Evolutionary conservation across 2,329 filamentous ascomycete genomes (phyloP), one percentile per base, ranked within the genome.

Genomic region (Nemania sp.): DNA sequence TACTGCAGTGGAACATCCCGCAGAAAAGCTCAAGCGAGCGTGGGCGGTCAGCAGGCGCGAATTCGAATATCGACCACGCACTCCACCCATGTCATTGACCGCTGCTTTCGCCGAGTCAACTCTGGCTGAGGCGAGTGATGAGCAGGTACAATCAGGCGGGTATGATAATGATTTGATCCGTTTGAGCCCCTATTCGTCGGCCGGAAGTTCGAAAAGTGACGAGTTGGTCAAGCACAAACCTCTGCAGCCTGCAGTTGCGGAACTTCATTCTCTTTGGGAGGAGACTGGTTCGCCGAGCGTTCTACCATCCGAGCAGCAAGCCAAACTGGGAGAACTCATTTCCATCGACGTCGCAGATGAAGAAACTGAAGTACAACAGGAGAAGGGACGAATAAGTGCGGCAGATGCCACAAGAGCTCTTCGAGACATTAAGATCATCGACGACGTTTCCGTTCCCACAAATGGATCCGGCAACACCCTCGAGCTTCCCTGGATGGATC

Each of bases 401-500:
- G 50, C 25, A 17, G 43, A 64, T 47, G 25, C 20, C 15, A 37
- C 25, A 3, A 32, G 37, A 29, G 58, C 54, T 17, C 52, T 67
- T 17, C 48, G 43, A 37, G 57, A 62, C 13, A 5, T 65, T 5
- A 43, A 60, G n/a, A 25, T 39, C 3, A 48, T 66, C 10, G 54
- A 64, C 11, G 29, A 21, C 13, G 54, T 59, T 15, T 45, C 52
- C 25, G 9, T 40, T 32, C 53, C 46, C 17, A 35, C 34, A 10
- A 20, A 54, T 13, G 34, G 63, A n/a, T 64, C 66, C 10, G 34
- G 48, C 10, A 45, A 57, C 11, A 58, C 63, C 12, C 57, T 63
- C 21, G 18, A 17, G 17, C 3, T 63, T n/a, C 20, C 50, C 35
- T 12, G 10, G 11, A 13, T 20, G 35, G 53, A 49, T 5, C 17